Evolutionary conservation across 2,329 filamentous ascomycete genomes (phyloP), one percentile per base, ranked within the genome.

Genomic region (Aureobasidium vineae): DNA sequence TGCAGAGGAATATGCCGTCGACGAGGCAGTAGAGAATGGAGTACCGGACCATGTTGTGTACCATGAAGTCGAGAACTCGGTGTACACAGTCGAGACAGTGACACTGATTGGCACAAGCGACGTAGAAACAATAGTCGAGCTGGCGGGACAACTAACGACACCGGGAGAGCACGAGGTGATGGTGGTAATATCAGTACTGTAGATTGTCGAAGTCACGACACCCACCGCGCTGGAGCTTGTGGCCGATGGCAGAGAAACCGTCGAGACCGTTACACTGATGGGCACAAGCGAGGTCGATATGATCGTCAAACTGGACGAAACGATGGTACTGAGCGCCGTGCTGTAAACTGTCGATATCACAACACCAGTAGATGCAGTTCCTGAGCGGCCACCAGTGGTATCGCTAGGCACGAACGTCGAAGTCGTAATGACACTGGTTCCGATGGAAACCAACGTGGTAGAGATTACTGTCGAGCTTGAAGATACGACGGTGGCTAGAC

Each of bases 81-180:
- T 50, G n/a, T 28, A 53, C 8, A 63, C 38, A 1, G 60, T 63
- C 23, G 60, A 63, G n/a, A 65, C 38, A 15, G 38, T 45, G 11
- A 65, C 49, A 38, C 61, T 65, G 40, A 56, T 56, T 8, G 61
- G 61, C 7, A 65, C 61, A 19, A 65, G 50, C 26, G 50, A 54
- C 28, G 61, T 65, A 21, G 61, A 65, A 13, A 65, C 36, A 1
- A 65, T 26, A 0, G 61, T 65, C 10, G 61, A 65, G 50, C 50
- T 56, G 2, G 61, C 61, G 1, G 77, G 76, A 56, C 61, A 54
- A 15, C 50, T 56, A 11, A 47, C 40, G 5, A 65, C 61, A 21
- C 50, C 65, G 11, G 66, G 40, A 21, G 63, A 50, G 53, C 68
- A 69, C 5, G 60, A 63, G 33, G 66, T 69, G 26, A 69, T 49